Percentiles rank a stretch among this genome's conserved stretches.
Evolutionary conservation across 768 basidiomycete species (phyloP).

Genomic region (Tulasnella sp.): DNA sequence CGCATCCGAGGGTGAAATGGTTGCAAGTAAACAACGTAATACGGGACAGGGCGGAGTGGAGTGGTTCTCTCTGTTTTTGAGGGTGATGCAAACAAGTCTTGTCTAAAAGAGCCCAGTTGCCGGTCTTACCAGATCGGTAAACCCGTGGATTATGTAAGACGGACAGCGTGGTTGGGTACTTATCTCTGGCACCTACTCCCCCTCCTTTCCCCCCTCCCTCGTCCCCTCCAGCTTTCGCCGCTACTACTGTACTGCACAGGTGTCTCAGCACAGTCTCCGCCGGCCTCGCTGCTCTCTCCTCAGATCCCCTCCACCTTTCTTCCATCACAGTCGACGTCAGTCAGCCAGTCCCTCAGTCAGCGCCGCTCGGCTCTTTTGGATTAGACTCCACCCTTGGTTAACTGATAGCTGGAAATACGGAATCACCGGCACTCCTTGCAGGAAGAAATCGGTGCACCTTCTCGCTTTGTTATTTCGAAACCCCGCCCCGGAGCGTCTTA

Average conservation of each 20-base stretch:
- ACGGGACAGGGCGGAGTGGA: not conserved
- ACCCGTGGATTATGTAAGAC: not conserved
- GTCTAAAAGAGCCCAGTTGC: constrained; percentile 10
- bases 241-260: not conserved
- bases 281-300: not conserved
- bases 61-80: not conserved
- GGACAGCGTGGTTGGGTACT: constrained; percentile 3
- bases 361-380: not conserved
- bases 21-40: not conserved
- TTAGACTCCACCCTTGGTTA: not conserved
- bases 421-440: not conserved
- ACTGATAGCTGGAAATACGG: not conserved
- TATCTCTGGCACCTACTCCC: not conserved
- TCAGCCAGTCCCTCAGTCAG: not conserved
- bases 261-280: not conserved
- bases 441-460: not conserved
- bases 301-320: not conserved
- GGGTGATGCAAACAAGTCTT: not conserved
- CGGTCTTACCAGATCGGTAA: constrained; percentile 1
- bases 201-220: not conserved
- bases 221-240: not conserved
- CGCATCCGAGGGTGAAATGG: not conserved
- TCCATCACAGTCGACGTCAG: constrained; percentile 4
- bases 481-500: not conserved
- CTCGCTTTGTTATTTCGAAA: not conserved